Percentiles rank a stretch among this genome's conserved stretches.
These are phyloP conservation scores for Phytopythium mirpurense DNA, from an alignment of 352 stramenopile genomes.

Conservation along the genomic window DNA sequence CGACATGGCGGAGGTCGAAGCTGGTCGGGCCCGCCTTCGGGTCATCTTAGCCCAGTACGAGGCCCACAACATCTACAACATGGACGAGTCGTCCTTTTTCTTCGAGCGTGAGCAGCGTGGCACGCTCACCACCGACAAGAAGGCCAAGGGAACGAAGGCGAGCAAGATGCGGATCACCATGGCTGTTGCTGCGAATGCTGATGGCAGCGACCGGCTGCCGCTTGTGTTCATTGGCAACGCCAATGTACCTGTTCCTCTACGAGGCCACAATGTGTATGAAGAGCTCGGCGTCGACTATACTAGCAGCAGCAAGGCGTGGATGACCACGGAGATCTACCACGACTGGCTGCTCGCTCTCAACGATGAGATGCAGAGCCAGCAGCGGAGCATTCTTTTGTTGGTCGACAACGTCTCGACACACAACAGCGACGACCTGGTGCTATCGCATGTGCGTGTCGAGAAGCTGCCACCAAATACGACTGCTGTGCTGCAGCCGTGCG, in stretches of 20 bases:
- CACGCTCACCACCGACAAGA: not conserved
- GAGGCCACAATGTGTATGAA: not conserved
- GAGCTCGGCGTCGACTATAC: slow-evolving; percentile 3
- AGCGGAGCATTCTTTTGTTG: slow-evolving; percentile 2
- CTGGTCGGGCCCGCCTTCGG: too few relatives aligned
- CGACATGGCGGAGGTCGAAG: too few relatives aligned
- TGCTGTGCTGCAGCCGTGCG: slow-evolving; percentile 13
- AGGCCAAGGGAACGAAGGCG: not conserved
- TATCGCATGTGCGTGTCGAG: too few relatives aligned
- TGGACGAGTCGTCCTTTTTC: slow-evolving; percentile 14
- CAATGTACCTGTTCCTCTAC: not conserved
- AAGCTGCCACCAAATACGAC: slow-evolving; percentile 7
- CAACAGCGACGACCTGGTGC: too few relatives aligned
- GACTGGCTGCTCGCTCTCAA: slow-evolving; percentile 3
- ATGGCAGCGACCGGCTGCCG: slow-evolving; percentile 1
- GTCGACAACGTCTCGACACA: too few relatives aligned
- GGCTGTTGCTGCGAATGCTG: not conserved
- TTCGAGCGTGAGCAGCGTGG: slow-evolving; percentile 1
- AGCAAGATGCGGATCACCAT: slow-evolving; percentile 1
- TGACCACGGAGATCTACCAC: not conserved
- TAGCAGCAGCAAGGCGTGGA: slow-evolving; percentile 4
- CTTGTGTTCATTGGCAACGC: slow-evolving; percentile 2
- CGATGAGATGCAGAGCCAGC: not conserved
- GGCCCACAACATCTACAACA: slow-evolving; percentile 9
- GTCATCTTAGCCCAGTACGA: not conserved